phyloP scores from a whole-genome alignment of 345 rosid species.

The Citropsis articulata region DNA sequence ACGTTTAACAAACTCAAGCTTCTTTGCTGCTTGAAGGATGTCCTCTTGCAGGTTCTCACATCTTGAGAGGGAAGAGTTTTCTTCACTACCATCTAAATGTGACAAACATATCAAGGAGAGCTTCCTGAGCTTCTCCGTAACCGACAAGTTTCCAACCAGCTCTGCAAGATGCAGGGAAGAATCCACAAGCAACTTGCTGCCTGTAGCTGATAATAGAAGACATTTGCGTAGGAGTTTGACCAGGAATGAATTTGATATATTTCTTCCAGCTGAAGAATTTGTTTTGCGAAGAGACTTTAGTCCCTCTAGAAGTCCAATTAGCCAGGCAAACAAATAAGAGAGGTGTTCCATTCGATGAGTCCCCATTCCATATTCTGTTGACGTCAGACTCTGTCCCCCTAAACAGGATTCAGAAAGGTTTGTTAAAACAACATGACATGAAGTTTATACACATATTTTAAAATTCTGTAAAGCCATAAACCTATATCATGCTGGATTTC shows the following conservation, averaged over 20 bases:
- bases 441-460: not conserved
- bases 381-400: conserved; percentile 22
- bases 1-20: conserved; percentile 49
- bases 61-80: conserved; percentile 24
- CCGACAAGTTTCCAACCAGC: conserved; percentile 34
- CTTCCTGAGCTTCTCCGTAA: conserved; percentile 49
- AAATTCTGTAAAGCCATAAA: not conserved
- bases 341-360: conserved; percentile 39
- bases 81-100: conserved; percentile 24
- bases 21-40: conserved; percentile 49
- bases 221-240: conserved; percentile 51
- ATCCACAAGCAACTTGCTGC: conserved; percentile 46
- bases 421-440: not conserved
- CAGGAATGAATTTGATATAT: conserved; percentile 34
- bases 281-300: conserved; percentile 34
- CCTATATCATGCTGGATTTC: not conserved
- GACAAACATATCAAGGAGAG: conserved; percentile 28
- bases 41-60: conserved; percentile 39
- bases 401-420: conserved; percentile 9
- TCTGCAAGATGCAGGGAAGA: conserved; percentile 48
- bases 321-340: conserved; percentile 66
- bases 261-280: conserved; percentile 28
- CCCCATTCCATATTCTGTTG: conserved; percentile 30
- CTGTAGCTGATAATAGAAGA: conserved; percentile 39
- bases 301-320: conserved; percentile 49